Base-by-base conservation (phyloP, 352 stramenopile species). In the Pythium aphanidermatum region DNA sequence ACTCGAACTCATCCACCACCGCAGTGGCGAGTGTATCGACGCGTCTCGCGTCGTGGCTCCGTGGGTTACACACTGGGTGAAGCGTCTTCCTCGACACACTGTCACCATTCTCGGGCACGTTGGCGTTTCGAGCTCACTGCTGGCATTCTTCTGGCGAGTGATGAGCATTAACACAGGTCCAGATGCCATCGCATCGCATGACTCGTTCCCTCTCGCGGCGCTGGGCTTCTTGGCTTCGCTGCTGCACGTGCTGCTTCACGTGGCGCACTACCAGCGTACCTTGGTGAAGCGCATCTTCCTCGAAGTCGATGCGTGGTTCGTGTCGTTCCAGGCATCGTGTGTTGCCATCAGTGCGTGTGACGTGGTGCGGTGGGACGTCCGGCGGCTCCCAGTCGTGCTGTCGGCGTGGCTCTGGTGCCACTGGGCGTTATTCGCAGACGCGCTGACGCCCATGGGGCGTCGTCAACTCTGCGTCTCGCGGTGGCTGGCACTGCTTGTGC, bases 331-430 rank as follows among this genome's bases (percentile, higher is more conserved):
- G 24, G 10, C 34, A 13, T 21, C 32, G 21, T 14, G 12, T 6
- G 24, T 33, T 2, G 27, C 44, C 10, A 19, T 36, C 14, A 19
- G 14, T 2, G 23, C 33, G 10, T 32, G 44, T 34, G 44, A 51
- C 23, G 21, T 40, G 5, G 8, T 51, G 8, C 14, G 17, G 9
- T 54, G 26, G 34, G 35, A 46, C 21, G 21, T 1, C 10, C 44
- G 27, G 24, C 44, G 36, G 14, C 35, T 45, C 16, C 13, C 25
- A 20, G 10, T 54, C 4, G 27, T 51, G 8, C 7, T 26, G n/a
- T n/a, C 24, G 7, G 44, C 44, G 9, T 51, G 44, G 44, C 17
- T 51, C 32, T 51, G 32, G 44, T 25, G 44, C 44, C 44, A 51
- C 44, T 51, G 44, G 44, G 14, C n/a, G n/a, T n/a, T n/a, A n/a